These are phyloP conservation scores for Huntiella abstrusa DNA, from an alignment of 2,329 filamentous ascomycete species.

Conservation along the genomic window DNA sequence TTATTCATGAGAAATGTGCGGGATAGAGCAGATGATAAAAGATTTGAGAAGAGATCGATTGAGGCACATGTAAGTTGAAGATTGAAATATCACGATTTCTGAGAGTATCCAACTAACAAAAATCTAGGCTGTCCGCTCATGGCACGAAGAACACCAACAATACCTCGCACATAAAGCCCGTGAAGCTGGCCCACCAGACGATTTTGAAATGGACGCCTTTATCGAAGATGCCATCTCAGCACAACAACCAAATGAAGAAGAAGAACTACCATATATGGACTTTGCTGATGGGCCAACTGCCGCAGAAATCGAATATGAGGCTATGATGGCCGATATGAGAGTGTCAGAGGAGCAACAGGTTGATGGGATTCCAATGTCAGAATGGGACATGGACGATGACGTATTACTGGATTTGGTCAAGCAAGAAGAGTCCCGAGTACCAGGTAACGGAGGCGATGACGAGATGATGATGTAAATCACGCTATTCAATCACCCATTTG, in stretches of 20 bases:
- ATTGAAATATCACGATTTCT: neutral
- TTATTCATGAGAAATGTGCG: slow-evolving; percentile 52
- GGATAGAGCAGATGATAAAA: slow-evolving; percentile 38
- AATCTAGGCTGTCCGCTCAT: slow-evolving; percentile 5
- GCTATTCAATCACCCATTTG: too few relatives aligned
- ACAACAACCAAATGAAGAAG: slow-evolving; percentile 1
- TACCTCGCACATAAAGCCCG: slow-evolving; percentile 11
- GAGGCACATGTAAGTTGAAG: slow-evolving; percentile 29
- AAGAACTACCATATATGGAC: slow-evolving; percentile 4
- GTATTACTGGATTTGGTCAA: slow-evolving; percentile 32
- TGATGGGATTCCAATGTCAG: slow-evolving; percentile 7
- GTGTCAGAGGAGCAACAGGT: neutral
- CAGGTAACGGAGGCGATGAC: slow-evolving; percentile 12
- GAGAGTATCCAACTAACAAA: neutral
- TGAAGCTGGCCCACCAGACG: slow-evolving; percentile 5
- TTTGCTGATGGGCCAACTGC: slow-evolving; percentile 6
- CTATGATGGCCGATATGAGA: neutral
- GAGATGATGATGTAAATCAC: slow-evolving; percentile 6
- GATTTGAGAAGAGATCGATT: slow-evolving; percentile 41
- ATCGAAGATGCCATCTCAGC: slow-evolving; percentile 8
- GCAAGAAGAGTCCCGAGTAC: slow-evolving; percentile 21
- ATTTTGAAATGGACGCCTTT: slow-evolving; percentile 8
- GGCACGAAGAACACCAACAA: slow-evolving; percentile 12
- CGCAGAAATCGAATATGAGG: slow-evolving; percentile 6
- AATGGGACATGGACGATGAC: slow-evolving; percentile 11